phyloP scores from a whole-genome alignment of 768 basidiomycete genomes.

The Auricularia auricula-judae region DNA sequence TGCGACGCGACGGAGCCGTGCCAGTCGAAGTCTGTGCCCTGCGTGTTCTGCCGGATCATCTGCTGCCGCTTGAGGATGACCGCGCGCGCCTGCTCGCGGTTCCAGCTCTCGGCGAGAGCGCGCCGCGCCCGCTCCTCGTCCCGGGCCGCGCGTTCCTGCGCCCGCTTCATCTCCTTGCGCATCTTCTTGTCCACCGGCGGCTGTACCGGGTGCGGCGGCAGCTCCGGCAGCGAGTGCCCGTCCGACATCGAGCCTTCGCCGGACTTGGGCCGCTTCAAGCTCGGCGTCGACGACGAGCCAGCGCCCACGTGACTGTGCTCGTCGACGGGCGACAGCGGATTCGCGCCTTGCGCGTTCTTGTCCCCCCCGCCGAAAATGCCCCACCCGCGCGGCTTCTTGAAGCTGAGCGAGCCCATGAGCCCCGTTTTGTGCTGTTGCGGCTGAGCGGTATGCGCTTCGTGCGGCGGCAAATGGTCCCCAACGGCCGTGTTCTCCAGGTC shows the following conservation, averaged over 20 bases:
- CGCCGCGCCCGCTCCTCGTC: slow-evolving; percentile 83
- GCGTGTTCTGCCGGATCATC: slow-evolving; percentile 47
- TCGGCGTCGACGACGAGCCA: slow-evolving; percentile 42
- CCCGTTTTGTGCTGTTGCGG: slow-evolving; percentile 29
- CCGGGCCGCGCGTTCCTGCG: slow-evolving; percentile 61
- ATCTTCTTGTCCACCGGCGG: not conserved
- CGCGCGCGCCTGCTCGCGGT: slow-evolving; percentile 81
- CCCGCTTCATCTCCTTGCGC: slow-evolving; percentile 69
- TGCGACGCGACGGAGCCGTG: slow-evolving; percentile 16
- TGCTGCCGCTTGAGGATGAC: slow-evolving; percentile 85
- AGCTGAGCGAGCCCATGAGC: slow-evolving; percentile 47
- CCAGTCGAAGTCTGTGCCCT: slow-evolving; percentile 54
- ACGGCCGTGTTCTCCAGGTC: slow-evolving; percentile 21
- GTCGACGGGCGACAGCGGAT: slow-evolving; percentile 57
- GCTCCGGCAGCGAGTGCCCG: slow-evolving; percentile 51
- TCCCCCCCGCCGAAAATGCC: slow-evolving; percentile 66
- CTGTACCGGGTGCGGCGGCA: slow-evolving; percentile 24
- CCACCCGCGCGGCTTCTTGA: slow-evolving; percentile 54
- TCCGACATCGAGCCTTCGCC: slow-evolving; percentile 25
- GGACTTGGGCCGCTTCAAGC: slow-evolving; percentile 70
- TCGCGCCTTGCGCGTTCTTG: slow-evolving; percentile 40
- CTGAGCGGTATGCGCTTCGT: slow-evolving; percentile 26
- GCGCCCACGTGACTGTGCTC: slow-evolving; percentile 41
- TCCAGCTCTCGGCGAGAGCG: slow-evolving; percentile 57
- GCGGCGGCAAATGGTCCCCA: not conserved